Evolutionary conservation across 2,329 filamentous ascomycete genomes (phyloP).

Genomic region (Talaromyces sp.): DNA sequence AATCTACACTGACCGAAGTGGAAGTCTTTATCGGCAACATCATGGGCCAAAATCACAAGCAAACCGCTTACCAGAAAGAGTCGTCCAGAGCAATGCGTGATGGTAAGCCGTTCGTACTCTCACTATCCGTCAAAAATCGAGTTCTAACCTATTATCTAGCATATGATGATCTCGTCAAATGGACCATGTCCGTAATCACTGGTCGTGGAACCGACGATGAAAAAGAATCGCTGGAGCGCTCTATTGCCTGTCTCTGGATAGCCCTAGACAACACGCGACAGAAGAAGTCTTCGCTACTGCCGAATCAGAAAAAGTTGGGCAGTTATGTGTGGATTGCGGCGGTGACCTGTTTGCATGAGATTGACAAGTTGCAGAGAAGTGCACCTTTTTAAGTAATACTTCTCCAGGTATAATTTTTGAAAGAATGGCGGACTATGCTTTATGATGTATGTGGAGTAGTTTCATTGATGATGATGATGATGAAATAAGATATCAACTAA

Average conservation of each 20-base stretch:
- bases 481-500: not conserved
- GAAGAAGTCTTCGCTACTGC: not conserved
- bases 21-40: constrained; percentile 60
- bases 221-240: constrained; percentile 25
- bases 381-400: constrained; percentile 14
- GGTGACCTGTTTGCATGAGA: constrained; percentile 25
- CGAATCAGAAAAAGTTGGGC: constrained; percentile 18
- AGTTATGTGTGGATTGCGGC: constrained; percentile 29
- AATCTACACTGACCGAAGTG: constrained; percentile 46
- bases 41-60: constrained; percentile 34
- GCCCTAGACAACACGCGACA: constrained; percentile 16
- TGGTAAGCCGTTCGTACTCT: constrained; percentile 15
- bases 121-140: not conserved
- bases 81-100: constrained; percentile 25
- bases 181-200: constrained; percentile 23
- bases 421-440: not conserved
- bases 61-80: constrained; percentile 24
- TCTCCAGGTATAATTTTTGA: not conserved
- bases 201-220: constrained; percentile 21
- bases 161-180: constrained; percentile 25
- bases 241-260: constrained; percentile 26
- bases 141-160: constrained; percentile 14
- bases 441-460: not conserved
- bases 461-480: not conserved
- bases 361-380: constrained; percentile 24